These are phyloP conservation scores for Benincasa hispida DNA, from an alignment of 306 rosid species.

Conservation along the genomic window DNA sequence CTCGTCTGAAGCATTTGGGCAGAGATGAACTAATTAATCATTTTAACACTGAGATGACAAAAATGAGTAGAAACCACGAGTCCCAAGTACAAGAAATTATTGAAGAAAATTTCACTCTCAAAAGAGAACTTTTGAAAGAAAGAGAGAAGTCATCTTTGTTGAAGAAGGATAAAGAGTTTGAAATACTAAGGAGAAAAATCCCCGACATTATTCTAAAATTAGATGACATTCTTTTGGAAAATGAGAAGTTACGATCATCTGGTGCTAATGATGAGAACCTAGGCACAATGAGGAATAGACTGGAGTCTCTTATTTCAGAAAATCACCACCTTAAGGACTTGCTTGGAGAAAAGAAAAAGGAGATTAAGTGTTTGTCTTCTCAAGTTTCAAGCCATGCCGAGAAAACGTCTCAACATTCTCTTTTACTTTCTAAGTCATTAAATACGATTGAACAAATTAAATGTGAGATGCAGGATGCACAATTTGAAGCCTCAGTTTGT, in stretches of 20 bases:
- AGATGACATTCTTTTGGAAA: conserved; percentile 46
- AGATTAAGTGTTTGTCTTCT: conserved; percentile 33
- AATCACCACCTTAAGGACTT: conserved; percentile 45
- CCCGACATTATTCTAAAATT: conserved; percentile 47
- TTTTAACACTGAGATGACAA: conserved; percentile 42
- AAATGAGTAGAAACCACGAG: conserved; percentile 75
- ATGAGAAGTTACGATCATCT: conserved; percentile 29
- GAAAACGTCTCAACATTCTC: conserved; percentile 31
- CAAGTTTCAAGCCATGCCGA: conserved; percentile 43
- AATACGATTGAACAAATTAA: conserved; percentile 31
- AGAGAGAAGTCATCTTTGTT: conserved; percentile 30
- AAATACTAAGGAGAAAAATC: conserved; percentile 51
- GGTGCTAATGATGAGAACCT: conserved; percentile 33
- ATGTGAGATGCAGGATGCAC: conserved; percentile 38
- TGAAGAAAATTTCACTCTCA: conserved; percentile 48
- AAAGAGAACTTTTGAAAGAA: conserved; percentile 39
- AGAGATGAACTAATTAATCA: conserved; percentile 35
- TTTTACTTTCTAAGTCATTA: conserved; percentile 26
- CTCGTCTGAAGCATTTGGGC: conserved; percentile 27
- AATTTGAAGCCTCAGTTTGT: conserved; percentile 30
- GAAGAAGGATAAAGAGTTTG: conserved; percentile 72
- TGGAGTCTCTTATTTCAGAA: conserved; percentile 43
- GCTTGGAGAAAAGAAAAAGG: conserved; percentile 42
- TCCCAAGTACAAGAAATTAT: conserved; percentile 48
- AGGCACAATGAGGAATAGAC: conserved; percentile 42